A percentile compares a stretch with the other conserved stretches of the same genome.
Evolutionary conservation across 768 basidiomycete species (phyloP).

Genomic region (Boletus bicolor): DNA sequence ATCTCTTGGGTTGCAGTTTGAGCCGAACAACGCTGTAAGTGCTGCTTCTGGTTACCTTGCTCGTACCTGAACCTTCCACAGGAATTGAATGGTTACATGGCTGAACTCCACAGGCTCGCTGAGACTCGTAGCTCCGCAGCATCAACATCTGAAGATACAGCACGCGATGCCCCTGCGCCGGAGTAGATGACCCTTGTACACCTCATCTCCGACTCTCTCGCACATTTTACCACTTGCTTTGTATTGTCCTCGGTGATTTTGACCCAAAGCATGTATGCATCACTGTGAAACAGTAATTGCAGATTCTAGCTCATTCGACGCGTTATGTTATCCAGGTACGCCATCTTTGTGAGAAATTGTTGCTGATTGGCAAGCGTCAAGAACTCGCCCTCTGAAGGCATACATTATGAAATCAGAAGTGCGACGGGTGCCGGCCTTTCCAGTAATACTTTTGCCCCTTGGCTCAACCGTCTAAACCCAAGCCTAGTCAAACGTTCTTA

Average conservation of each 20-base stretch:
- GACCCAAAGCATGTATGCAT: neutral
- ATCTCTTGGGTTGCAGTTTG: conserved; percentile 80
- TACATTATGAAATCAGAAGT: neutral
- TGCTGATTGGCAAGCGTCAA: neutral
- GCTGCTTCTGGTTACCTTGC: neutral
- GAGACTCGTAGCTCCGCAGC: conserved; percentile 6
- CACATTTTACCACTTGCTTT: conserved; percentile 2
- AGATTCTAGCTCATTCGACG: neutral
- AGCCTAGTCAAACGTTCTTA: neutral
- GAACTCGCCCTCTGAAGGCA: neutral
- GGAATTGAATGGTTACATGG: conserved; percentile 34
- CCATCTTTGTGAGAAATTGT: neutral
- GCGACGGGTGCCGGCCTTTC: neutral
- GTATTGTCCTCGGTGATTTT: conserved; percentile 2
- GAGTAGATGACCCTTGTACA: conserved; percentile 11
- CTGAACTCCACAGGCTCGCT: conserved; percentile 27
- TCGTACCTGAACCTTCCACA: conserved; percentile 14
- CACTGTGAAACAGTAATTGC: neutral
- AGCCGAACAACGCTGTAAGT: conserved; percentile 61
- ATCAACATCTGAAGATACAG: neutral
- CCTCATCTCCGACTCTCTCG: neutral
- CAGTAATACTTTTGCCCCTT: neutral
- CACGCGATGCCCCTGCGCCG: neutral
- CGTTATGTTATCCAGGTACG: neutral
- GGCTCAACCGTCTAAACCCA: too few relatives aligned